Evolutionary conservation across 345 rosid species (phyloP).

Genomic region (Pistacia integerrima): DNA sequence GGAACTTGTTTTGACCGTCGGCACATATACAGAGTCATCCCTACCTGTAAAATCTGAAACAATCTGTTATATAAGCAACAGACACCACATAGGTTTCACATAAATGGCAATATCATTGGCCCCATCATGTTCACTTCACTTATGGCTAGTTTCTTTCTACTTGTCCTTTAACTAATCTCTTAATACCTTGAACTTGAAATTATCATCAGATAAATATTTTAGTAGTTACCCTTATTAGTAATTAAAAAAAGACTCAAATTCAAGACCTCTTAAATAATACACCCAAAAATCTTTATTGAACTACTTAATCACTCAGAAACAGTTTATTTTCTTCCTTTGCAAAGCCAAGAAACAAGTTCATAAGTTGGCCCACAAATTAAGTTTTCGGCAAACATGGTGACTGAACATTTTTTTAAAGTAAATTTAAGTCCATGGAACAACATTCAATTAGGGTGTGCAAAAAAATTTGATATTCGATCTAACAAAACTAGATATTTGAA

Average conservation of each 20-base stretch:
- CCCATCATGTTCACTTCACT: neutral
- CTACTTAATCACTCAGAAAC: too few species aligned
- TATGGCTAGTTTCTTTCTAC: neutral
- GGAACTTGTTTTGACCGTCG: neutral
- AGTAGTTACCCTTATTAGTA: too few species aligned
- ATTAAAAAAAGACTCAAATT: too few species aligned
- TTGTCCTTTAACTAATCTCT: too few species aligned
- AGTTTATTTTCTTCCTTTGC: too few species aligned
- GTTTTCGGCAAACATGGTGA: neutral
- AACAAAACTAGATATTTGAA: too few species aligned
- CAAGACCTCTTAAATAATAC: too few species aligned
- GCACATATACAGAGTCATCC: neutral
- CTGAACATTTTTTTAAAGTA: neutral
- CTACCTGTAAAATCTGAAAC: neutral
- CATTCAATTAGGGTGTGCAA: neutral
- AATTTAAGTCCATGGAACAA: neutral
- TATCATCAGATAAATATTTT: too few species aligned
- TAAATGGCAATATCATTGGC: neutral
- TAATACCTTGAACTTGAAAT: too few species aligned
- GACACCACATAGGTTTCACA: neutral
- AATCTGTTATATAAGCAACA: neutral
- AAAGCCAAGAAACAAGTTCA: neutral
- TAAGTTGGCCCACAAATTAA: neutral
- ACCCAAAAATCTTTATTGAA: too few species aligned
- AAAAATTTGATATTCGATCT: too few species aligned